phyloP scores from a whole-genome alignment of 2,329 filamentous ascomycete species.

The Penicillium concentricum region DNA sequence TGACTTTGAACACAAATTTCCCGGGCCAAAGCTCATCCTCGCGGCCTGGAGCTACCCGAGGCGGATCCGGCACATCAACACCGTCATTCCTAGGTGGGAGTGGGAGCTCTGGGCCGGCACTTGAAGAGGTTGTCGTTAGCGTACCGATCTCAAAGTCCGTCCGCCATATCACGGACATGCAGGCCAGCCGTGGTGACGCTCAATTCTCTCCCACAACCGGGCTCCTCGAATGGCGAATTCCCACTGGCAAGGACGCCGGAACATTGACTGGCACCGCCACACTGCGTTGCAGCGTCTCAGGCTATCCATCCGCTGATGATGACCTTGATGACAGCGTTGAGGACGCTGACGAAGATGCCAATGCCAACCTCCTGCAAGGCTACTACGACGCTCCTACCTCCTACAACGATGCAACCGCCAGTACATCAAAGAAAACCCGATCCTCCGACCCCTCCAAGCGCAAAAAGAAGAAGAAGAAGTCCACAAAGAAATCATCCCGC shows the following conservation, averaged over 20 bases:
- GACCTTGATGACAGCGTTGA: slow-evolving; percentile 46
- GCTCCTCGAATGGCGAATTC: slow-evolving; percentile 78
- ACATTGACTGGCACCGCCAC: slow-evolving; percentile 67
- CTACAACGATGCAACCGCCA: slow-evolving; percentile 25
- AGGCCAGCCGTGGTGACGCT: slow-evolving; percentile 78
- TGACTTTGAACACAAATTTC: slow-evolving; percentile 69
- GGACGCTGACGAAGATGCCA: slow-evolving; percentile 31
- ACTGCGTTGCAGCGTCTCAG: slow-evolving; percentile 77
- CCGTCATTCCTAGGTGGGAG: slow-evolving; percentile 54
- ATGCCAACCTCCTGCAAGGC: slow-evolving; percentile 44
- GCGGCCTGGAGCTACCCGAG: slow-evolving; percentile 38
- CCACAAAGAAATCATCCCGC: slow-evolving; percentile 32
- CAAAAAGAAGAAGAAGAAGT: slow-evolving; percentile 40
- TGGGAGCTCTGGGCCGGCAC: slow-evolving; percentile 57
- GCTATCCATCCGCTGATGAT: slow-evolving; percentile 53
- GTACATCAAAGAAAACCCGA: slow-evolving; percentile 26
- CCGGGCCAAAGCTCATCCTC: slow-evolving; percentile 46
- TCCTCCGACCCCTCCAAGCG: slow-evolving; percentile 29
- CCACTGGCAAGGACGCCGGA: slow-evolving; percentile 67
- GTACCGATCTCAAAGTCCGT: slow-evolving; percentile 78
- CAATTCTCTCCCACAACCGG: slow-evolving; percentile 72
- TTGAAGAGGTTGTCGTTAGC: slow-evolving; percentile 76
- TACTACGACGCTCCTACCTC: slow-evolving; percentile 48
- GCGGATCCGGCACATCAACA: slow-evolving; percentile 49
- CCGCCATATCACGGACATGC: slow-evolving; percentile 78